Evolutionary conservation across 495 filamentous ascomycete genomes (phyloP), one percentile per base, ranked within the genome.

Genomic region (Astrothelium subdiscretum): DNA sequence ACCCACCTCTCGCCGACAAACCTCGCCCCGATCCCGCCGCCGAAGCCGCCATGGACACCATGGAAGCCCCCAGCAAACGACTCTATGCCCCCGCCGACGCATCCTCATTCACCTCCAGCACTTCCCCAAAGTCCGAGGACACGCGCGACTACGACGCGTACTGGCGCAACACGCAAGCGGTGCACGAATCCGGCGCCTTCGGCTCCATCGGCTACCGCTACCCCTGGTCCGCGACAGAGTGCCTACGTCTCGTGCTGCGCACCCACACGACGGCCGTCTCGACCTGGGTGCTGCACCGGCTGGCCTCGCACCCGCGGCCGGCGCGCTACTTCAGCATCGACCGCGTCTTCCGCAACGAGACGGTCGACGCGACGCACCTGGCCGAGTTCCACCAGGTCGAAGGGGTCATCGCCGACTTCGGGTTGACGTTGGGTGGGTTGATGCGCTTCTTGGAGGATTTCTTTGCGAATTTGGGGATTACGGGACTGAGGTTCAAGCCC

Each of bases 311-410:
- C 74, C 87, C 87, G 8, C 83, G 84, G 10, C 91, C 94, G 0
- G 91, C 91, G 13, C 84, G 91, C 59, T 96, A 95, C 78, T 98
- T 98, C 81, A 92, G 88, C 63, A 97, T 98, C 75, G 94, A 98
- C 74, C 85, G 92, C 32, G 94, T 98, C 63, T 98, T 98, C 84
- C 82, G 90, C 67, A 92, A 94, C 73, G 94, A 98, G 77, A 88
- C 89, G 5, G 92, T 98, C 64, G 94, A 97, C 71, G 91, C 91
- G 22, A 97, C 94, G 10, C 94, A 98, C 79, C 77, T 98, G 65
- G 91, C 91, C 15, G 92, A 98, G 77, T 98, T 98, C 83, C 94
- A 97, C 77, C 94, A 98, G 73, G 86, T 97, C 52, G 94, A 98
- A 76, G 94, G 94, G 71, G 92, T 98, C 62, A 97, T 97, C 79